Conservation (phyloP, 345 rosid species). For the Eucalyptus cloeziana region DNA sequence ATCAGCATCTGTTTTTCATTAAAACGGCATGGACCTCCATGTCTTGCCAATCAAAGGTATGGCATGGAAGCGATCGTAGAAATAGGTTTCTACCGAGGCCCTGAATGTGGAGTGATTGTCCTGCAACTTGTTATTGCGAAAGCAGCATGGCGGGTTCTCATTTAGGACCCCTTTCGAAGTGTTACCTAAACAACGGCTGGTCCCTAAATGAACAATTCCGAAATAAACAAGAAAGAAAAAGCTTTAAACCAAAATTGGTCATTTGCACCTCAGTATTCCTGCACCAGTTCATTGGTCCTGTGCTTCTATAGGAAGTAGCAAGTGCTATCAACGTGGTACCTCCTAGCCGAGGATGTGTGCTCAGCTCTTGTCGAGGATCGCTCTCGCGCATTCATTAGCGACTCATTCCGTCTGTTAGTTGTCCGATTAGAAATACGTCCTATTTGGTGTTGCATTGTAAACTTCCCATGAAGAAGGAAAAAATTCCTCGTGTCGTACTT, state of each 20-base stretch:
- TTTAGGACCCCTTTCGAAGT: not conserved
- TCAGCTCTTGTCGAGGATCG: not conserved
- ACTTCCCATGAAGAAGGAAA: too few relatives aligned
- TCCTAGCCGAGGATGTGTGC: not conserved
- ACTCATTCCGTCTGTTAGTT: not conserved
- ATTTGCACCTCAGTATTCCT: not conserved
- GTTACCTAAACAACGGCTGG: not conserved
- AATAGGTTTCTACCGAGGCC: not conserved
- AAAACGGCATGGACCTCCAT: not conserved
- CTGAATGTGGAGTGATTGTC: not conserved
- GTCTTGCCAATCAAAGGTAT: not conserved
- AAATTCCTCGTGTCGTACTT: too few relatives aligned
- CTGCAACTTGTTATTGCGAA: not conserved
- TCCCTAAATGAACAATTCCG: not conserved
- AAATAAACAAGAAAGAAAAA: not conserved
- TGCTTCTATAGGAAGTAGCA: not conserved
- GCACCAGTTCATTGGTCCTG: not conserved
- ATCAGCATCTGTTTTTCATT: not conserved
- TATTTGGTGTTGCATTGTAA: not conserved
- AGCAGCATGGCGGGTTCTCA: not conserved
- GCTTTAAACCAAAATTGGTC: not conserved
- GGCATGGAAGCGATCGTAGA: not conserved
- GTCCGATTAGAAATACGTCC: not conserved
- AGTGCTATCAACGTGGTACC: not conserved
- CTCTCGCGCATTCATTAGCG: not conserved